Conservation (phyloP, 164 flowering plant species). For the Umbellularia californica region DNA sequence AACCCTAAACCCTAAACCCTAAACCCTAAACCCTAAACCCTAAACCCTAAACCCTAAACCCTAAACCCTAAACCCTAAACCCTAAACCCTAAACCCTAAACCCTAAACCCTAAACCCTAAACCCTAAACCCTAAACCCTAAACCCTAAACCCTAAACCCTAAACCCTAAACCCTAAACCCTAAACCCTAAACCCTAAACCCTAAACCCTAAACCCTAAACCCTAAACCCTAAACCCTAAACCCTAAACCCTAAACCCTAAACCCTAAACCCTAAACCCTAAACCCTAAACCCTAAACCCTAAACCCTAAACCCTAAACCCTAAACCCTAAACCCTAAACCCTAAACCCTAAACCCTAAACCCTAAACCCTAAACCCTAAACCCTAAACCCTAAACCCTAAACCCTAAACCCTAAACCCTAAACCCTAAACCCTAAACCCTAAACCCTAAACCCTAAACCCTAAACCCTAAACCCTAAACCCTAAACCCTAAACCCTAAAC, state of each 20-base stretch:
- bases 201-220: conserved; percentile 19
- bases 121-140: conserved; percentile 12
- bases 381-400: too few species aligned
- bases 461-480: conserved; percentile 18
- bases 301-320: conserved; percentile 3
- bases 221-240: not conserved
- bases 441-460: too few species aligned
- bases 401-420: conserved; percentile 12
- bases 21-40: conserved; percentile 14
- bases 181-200: conserved; percentile 19
- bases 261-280: conserved; percentile 12
- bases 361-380: conserved; percentile 13
- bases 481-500: conserved; percentile 10
- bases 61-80: conserved; percentile 18
- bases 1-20: conserved; percentile 11
- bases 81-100: conserved; percentile 18
- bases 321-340: not conserved
- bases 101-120: conserved; percentile 19
- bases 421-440: conserved; percentile 15
- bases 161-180: conserved; percentile 20
- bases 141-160: conserved; percentile 5
- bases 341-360: conserved; percentile 11
- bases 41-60: conserved; percentile 16
- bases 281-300: not conserved
- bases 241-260: not conserved